Evolutionary conservation across 257 asterid genomes (phyloP), one percentile per base, ranked within the genome.

Genomic region (Solanum rostratum): DNA sequence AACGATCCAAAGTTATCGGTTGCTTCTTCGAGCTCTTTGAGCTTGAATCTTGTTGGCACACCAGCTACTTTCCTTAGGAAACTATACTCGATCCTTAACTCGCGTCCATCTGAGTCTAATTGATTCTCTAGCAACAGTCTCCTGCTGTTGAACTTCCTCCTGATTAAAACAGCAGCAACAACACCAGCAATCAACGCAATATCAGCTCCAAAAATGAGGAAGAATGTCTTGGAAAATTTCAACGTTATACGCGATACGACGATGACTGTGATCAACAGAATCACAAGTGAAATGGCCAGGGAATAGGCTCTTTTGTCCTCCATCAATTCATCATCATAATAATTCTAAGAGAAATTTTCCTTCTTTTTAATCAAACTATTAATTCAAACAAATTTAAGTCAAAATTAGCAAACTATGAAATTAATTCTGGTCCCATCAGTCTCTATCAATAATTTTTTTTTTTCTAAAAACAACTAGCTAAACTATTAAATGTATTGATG

Each of bases 11-110:
- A 95, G 3, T 94, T 95, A 83, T 93, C 91, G 0, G 97, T 93
- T 1, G 97, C 97, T 11, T 86, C 90, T 82, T 93, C 97, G 8
- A 95, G 93, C 87, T 95, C 98, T 80, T 91, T 87, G 86, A 74
- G 86, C 39, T 93, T 90, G 89, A 92, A 95, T 88, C 89, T 92
- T 1, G 91, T 93, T 7, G 97, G 98, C 10, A 93, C 92, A 27
- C 97, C 96, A 19, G 97, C 96, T 53, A 95, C 97, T 85, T 93
- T 95, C 50, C 97, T 89, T 12, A 95, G 92, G 55, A 95, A 95
- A 74, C 98, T 95, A 87, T 92, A 92, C 87, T 95, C 98, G 11
- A 92, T 88, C 57, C 98, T 88, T 3, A 93, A 88, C 91, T 93
- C 97, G 2, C 95, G 93, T 2, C 97, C 95, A 43, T 92, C 94